Conservation (phyloP, 2,329 filamentous ascomycete genomes). For the Ascochyta rabiei region DNA sequence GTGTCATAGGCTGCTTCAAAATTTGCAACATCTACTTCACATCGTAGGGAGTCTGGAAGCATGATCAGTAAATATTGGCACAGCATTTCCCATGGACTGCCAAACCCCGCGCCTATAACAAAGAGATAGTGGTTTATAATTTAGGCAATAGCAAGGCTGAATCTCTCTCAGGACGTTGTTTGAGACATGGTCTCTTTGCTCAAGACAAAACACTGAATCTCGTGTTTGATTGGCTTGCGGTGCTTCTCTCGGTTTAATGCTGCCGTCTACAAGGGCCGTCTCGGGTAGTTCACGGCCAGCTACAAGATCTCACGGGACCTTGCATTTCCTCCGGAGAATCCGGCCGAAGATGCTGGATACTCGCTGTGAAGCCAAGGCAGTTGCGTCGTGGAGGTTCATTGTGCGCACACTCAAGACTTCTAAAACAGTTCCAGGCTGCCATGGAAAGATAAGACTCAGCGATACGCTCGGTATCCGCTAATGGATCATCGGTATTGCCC, state of each 20-base stretch:
- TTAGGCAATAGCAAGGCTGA: constrained; percentile 3
- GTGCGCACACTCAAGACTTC: not conserved
- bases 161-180: not conserved
- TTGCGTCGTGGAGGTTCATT: constrained; percentile 1
- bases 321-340: not conserved
- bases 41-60: constrained; percentile 8
- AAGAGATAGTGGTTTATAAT: not conserved
- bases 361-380: constrained; percentile 4
- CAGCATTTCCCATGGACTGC: not conserved
- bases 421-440: not conserved
- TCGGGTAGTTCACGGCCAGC: constrained; percentile 11
- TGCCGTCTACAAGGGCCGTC: not conserved
- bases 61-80: not conserved
- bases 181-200: constrained; percentile 3
- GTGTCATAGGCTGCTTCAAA: constrained; percentile 19
- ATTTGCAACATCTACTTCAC: constrained; percentile 1
- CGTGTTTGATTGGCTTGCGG: not conserved
- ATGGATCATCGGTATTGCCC: constrained; percentile 17
- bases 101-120: not conserved
- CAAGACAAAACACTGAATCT: not conserved
- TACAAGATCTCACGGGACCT: constrained; percentile 1
- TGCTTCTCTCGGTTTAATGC: not conserved
- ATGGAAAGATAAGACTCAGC: not conserved
- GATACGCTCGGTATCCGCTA: constrained; percentile 14
- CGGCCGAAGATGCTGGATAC: not conserved